phyloP scores from a whole-genome alignment of 306 rosid genomes.

The Vigna hirtella region DNA sequence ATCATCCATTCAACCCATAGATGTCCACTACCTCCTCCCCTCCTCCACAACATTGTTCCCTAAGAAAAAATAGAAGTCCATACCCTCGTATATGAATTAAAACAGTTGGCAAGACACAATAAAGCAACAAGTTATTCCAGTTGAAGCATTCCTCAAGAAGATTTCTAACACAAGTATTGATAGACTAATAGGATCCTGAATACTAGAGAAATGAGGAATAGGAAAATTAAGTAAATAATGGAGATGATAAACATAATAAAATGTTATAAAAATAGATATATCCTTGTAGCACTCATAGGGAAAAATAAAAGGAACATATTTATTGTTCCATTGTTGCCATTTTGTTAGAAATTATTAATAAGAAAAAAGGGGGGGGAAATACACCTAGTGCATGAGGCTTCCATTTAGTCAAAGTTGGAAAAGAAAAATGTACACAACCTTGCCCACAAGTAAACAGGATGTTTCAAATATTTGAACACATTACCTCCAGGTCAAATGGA shows the following conservation, averaged over 20 bases:
- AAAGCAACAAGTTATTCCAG: constrained; percentile 3
- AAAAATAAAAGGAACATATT: background rate
- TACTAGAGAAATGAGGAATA: background rate
- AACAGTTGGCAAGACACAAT: constrained; percentile 6
- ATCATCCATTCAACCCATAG: constrained; percentile 21
- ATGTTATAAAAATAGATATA: background rate
- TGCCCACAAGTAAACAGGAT: background rate
- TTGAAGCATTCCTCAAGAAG: constrained; percentile 26
- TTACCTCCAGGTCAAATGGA: background rate
- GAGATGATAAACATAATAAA: background rate
- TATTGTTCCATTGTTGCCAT: background rate
- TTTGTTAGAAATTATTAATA: background rate
- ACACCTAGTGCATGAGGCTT: background rate
- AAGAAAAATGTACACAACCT: background rate
- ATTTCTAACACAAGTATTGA: constrained; percentile 1
- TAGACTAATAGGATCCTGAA: constrained; percentile 5
- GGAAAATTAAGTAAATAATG: background rate
- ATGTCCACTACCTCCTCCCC: constrained; percentile 11
- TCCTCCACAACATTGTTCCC: background rate
- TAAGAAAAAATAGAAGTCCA: constrained; percentile 3
- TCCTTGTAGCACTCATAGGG: background rate
- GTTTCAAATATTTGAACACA: background rate
- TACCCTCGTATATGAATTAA: constrained; percentile 14
- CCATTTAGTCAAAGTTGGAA: background rate
- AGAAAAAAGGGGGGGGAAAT: background rate